phyloP scores from a whole-genome alignment of 805 yeast species.

The Scheffersomyces stipitis region DNA sequence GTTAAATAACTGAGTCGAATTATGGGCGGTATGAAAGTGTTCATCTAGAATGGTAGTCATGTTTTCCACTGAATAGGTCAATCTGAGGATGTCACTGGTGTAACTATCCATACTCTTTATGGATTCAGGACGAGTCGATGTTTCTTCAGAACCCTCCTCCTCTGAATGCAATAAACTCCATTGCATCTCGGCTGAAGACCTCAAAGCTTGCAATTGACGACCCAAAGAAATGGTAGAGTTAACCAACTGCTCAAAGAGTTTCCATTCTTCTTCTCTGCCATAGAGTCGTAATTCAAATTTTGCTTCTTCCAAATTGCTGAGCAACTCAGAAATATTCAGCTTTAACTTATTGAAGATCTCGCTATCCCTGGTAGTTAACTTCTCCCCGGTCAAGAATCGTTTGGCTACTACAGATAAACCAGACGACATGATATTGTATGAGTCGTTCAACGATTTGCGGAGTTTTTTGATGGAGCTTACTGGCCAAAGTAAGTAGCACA shows the following conservation, averaged over 20 bases:
- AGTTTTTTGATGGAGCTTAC: slow-evolving; percentile 50
- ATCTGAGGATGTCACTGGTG: slow-evolving; percentile 11
- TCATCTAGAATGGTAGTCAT: slow-evolving; percentile 20
- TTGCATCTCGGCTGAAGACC: slow-evolving; percentile 68
- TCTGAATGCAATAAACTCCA: slow-evolving; percentile 47
- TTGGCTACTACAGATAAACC: slow-evolving; percentile 46
- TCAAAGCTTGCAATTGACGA: slow-evolving; percentile 64
- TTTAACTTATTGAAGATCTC: slow-evolving; percentile 39
- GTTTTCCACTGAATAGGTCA: slow-evolving; percentile 31
- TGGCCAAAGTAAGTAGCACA: slow-evolving; percentile 69
- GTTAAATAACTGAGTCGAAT: slow-evolving; percentile 54
- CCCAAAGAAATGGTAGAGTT: slow-evolving; percentile 51
- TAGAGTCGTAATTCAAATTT: slow-evolving; percentile 54
- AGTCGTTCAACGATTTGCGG: slow-evolving; percentile 47
- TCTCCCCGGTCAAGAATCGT: slow-evolving; percentile 50
- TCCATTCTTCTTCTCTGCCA: slow-evolving; percentile 59
- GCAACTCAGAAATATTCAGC: slow-evolving; percentile 37
- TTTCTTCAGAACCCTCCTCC: neutral
- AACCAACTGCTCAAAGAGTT: slow-evolving; percentile 45
- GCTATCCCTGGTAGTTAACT: slow-evolving; percentile 39
- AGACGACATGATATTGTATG: slow-evolving; percentile 52
- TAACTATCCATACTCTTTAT: slow-evolving; percentile 24
- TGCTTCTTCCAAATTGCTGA: slow-evolving; percentile 53
- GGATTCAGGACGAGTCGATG: slow-evolving; percentile 12
- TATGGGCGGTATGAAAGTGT: slow-evolving; percentile 23